phyloP scores from a whole-genome alignment of 345 rosid species.

The Pugionium cornutum region DNA sequence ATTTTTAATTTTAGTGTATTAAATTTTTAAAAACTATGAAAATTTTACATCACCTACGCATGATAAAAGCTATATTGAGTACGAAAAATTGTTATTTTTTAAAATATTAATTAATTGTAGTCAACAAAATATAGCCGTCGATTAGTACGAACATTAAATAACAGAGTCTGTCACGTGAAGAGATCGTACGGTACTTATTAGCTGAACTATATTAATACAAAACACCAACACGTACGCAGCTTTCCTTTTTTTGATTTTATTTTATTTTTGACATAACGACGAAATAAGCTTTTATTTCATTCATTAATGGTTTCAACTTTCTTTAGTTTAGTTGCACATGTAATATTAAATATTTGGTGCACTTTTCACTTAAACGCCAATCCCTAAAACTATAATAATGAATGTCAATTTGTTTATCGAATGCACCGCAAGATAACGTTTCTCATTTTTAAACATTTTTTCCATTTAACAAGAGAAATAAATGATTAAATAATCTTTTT shows the following conservation, averaged over 20 bases:
- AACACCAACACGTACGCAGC: slow-evolving; percentile 30
- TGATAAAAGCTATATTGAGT: too few relatives aligned
- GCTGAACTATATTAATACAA: slow-evolving; percentile 20
- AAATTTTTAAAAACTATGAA: too few relatives aligned
- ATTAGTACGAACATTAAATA: slow-evolving; percentile 35
- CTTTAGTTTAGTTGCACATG: slow-evolving; percentile 25
- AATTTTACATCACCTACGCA: too few relatives aligned
- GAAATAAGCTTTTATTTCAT: slow-evolving; percentile 34
- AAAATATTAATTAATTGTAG: not conserved
- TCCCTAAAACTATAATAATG: slow-evolving; percentile 23
- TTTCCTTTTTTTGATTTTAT: not conserved
- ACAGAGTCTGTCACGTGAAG: slow-evolving; percentile 25
- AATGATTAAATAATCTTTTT: too few relatives aligned
- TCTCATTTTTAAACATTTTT: too few relatives aligned
- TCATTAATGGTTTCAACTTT: not conserved
- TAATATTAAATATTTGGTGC: slow-evolving; percentile 26
- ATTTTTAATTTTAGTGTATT: too few relatives aligned
- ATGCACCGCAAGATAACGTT: slow-evolving; percentile 25
- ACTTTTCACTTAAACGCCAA: not conserved
- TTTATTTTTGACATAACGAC: slow-evolving; percentile 29
- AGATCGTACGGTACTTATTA: slow-evolving; percentile 40
- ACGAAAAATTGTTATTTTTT: too few relatives aligned
- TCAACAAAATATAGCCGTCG: slow-evolving; percentile 42
- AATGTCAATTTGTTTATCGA: slow-evolving; percentile 6
- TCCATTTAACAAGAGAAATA: too few relatives aligned